Evolutionary conservation across 2,329 filamentous ascomycete species (phyloP).

Genomic region (Colletotrichum sojae): DNA sequence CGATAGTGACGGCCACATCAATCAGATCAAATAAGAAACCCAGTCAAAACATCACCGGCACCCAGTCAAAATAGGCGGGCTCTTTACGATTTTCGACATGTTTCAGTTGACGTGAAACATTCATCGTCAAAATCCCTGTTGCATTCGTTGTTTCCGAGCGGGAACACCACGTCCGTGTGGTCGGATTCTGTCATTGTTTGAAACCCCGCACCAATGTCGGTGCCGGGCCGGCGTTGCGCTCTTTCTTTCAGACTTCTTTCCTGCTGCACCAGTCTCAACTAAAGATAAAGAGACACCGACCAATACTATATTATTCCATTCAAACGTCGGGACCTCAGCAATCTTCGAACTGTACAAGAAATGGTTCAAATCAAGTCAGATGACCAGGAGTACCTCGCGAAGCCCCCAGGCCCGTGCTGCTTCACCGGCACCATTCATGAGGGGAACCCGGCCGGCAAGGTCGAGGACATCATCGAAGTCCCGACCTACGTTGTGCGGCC

Average conservation of each 20-base stretch:
- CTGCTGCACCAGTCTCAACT: no score
- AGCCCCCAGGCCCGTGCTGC: slow-evolving; percentile 56
- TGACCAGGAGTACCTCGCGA: slow-evolving; percentile 46
- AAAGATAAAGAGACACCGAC: no score
- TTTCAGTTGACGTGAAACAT: not conserved
- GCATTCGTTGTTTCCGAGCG: not conserved
- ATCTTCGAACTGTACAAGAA: no score
- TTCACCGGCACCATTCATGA: slow-evolving; percentile 55
- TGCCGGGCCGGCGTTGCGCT: slow-evolving; percentile 10
- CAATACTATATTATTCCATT: no score
- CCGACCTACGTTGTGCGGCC: slow-evolving; percentile 54
- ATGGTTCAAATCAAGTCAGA: slow-evolving; percentile 18
- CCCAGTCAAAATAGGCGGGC: no score
- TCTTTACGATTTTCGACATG: no score
- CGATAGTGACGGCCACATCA: no score
- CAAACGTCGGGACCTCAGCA: no score
- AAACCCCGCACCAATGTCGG: slow-evolving; percentile 19
- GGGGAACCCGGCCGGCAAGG: slow-evolving; percentile 53
- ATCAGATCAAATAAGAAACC: no score
- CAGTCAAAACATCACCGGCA: no score
- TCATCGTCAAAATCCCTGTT: not conserved
- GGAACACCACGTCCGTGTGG: slow-evolving; percentile 3
- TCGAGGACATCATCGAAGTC: slow-evolving; percentile 50
- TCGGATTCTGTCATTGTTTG: not conserved
- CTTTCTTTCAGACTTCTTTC: no score